These are phyloP conservation scores for Leccinum angustisporum DNA, from an alignment of 1,284 basidiomycete genomes.

Conservation along the genomic window DNA sequence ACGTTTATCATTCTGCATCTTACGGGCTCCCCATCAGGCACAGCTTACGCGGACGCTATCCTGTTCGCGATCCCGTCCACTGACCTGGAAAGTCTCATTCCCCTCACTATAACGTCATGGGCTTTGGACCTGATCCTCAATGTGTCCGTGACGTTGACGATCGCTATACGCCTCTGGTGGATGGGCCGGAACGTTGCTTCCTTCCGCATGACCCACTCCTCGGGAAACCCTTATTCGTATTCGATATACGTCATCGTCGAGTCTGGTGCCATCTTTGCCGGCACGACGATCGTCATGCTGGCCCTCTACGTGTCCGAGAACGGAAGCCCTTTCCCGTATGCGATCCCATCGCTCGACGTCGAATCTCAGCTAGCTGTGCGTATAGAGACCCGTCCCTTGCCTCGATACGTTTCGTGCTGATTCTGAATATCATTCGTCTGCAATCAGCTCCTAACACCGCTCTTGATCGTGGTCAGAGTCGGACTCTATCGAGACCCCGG, in stretches of 20 bases:
- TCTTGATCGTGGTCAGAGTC: constrained; percentile 18
- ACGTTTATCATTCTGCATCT: not conserved
- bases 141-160: constrained; percentile 18
- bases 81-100: constrained; percentile 6
- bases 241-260: constrained; percentile 19
- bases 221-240: constrained; percentile 14
- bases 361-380: constrained; percentile 18
- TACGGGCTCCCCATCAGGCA: constrained; percentile 6
- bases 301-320: constrained; percentile 13
- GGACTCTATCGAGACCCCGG: constrained; percentile 9
- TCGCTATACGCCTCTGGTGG: constrained; percentile 20
- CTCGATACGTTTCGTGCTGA: not conserved
- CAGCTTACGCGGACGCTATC: constrained; percentile 15
- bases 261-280: constrained; percentile 19
- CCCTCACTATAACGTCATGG: constrained; percentile 18
- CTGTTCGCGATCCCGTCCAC: constrained; percentile 14
- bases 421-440: not conserved
- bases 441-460: constrained; percentile 15
- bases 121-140: constrained; percentile 16
- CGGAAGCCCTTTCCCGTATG: constrained; percentile 17
- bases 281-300: constrained; percentile 16
- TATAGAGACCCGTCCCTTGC: not conserved
- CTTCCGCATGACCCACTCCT: constrained; percentile 3
- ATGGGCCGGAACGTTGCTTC: constrained; percentile 14
- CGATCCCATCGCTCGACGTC: constrained; percentile 18